Evolutionary conservation across 306 rosid genomes (phyloP).

Genomic region (Mimosa bimucronata): DNA sequence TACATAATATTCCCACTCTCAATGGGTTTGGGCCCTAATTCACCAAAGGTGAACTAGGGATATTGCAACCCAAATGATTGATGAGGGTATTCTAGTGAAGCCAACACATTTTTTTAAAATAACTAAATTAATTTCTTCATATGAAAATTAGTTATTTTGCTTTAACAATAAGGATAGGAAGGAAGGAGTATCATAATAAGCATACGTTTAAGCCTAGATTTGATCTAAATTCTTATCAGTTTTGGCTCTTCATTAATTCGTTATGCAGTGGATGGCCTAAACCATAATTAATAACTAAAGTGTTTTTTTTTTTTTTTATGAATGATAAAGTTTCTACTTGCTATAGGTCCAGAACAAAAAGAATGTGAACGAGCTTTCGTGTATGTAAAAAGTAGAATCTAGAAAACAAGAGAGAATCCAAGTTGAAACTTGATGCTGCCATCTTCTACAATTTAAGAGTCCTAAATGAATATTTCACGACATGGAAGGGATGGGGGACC

Average conservation of each 20-base stretch:
- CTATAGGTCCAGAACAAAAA: no score
- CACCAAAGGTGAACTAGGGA: no score
- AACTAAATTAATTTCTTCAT: no score
- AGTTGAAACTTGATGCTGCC: not conserved
- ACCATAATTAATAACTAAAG: not conserved
- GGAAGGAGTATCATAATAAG: no score
- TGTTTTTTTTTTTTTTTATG: not conserved
- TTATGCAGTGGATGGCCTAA: not conserved
- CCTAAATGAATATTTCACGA: not conserved
- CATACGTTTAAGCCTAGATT: not conserved
- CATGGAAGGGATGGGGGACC: not conserved
- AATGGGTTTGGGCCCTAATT: no score
- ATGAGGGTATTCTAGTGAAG: no score
- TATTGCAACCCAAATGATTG: no score
- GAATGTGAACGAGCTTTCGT: not conserved
- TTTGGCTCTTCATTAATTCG: not conserved
- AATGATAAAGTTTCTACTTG: not conserved
- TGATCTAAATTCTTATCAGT: not conserved
- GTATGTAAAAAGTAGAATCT: not conserved
- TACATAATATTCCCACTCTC: no score
- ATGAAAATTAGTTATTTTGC: no score
- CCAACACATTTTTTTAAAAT: no score
- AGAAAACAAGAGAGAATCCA: not conserved
- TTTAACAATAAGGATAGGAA: no score
- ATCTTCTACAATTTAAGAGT: not conserved